Evolutionary conservation across 2,329 filamentous ascomycete species (phyloP).

Genomic region (Colletotrichum noveboracense): DNA sequence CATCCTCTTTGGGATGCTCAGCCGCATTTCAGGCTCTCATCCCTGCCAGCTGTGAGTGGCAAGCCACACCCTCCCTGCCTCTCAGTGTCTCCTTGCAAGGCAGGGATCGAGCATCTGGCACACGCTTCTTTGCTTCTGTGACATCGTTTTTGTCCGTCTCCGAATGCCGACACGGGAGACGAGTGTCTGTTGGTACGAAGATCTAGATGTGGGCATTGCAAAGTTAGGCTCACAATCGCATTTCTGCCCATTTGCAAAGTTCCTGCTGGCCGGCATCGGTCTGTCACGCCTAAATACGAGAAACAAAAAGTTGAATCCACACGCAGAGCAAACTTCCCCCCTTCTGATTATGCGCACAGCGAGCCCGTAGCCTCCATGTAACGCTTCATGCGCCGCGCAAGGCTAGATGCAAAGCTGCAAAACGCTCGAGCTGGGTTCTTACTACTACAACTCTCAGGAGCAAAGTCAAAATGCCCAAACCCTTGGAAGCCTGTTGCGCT

Average conservation of each 20-base stretch:
- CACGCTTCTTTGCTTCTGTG: neutral
- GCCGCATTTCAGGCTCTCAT: slow-evolving; percentile 7
- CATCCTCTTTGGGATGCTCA: slow-evolving; percentile 7
- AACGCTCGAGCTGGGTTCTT: neutral
- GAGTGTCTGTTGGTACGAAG: neutral
- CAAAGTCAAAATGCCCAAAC: neutral
- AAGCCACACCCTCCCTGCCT: slow-evolving; percentile 8
- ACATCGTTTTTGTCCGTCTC: neutral
- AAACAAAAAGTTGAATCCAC: neutral
- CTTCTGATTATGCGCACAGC: neutral
- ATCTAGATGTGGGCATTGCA: neutral
- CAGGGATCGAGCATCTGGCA: neutral
- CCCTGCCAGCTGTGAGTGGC: slow-evolving; percentile 1
- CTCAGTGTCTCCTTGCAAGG: neutral
- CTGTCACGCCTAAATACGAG: neutral
- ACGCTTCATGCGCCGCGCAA: neutral
- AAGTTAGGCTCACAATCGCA: neutral
- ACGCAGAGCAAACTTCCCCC: neutral
- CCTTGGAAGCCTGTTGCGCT: neutral
- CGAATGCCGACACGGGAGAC: neutral
- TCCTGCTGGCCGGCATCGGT: neutral
- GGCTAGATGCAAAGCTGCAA: neutral
- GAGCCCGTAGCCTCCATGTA: neutral
- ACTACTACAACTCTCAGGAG: neutral
- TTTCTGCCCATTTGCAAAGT: neutral